Evolutionary conservation across 495 filamentous ascomycete genomes (phyloP).

Genomic region (Penicillium fimorum): DNA sequence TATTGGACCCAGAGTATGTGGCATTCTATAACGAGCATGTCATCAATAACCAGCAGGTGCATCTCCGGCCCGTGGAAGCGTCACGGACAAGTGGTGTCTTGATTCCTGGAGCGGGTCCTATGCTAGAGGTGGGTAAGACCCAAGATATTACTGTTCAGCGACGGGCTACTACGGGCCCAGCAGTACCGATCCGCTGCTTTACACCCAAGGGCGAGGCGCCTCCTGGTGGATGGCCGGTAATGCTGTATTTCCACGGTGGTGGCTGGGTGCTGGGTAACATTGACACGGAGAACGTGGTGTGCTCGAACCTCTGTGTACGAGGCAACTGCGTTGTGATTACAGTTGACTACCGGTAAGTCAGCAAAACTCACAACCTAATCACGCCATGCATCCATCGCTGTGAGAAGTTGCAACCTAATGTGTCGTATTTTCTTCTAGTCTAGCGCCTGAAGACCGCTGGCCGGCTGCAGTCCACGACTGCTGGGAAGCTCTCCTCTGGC

Average conservation of each 20-base stretch:
- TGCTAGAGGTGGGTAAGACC: conserved; percentile 49
- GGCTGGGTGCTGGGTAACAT: conserved; percentile 61
- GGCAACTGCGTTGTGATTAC: conserved; percentile 53
- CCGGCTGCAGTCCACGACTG: conserved; percentile 57
- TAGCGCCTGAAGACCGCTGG: conserved; percentile 56
- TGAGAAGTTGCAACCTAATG: not conserved
- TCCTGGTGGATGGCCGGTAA: conserved; percentile 51
- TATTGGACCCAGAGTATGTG: conserved; percentile 52
- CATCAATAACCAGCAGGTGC: conserved; percentile 48
- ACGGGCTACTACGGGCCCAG: conserved; percentile 46
- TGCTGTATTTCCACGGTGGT: conserved; percentile 58
- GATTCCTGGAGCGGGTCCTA: conserved; percentile 54
- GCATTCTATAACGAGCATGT: conserved; percentile 55
- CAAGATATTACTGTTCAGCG: conserved; percentile 48
- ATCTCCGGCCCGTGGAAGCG: conserved; percentile 53
- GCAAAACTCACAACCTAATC: conserved; percentile 7
- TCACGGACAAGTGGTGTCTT: conserved; percentile 52
- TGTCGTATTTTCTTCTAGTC: conserved; percentile 11
- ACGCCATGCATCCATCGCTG: not conserved
- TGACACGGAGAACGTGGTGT: conserved; percentile 58
- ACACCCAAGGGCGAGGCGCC: conserved; percentile 46
- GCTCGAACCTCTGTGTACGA: conserved; percentile 51
- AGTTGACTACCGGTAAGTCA: conserved; percentile 54
- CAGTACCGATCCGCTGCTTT: conserved; percentile 47
- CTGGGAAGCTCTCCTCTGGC: conserved; percentile 58